These are phyloP conservation scores for Periconia digitata DNA, from an alignment of 2,329 filamentous ascomycete species.

Conservation along the genomic window DNA sequence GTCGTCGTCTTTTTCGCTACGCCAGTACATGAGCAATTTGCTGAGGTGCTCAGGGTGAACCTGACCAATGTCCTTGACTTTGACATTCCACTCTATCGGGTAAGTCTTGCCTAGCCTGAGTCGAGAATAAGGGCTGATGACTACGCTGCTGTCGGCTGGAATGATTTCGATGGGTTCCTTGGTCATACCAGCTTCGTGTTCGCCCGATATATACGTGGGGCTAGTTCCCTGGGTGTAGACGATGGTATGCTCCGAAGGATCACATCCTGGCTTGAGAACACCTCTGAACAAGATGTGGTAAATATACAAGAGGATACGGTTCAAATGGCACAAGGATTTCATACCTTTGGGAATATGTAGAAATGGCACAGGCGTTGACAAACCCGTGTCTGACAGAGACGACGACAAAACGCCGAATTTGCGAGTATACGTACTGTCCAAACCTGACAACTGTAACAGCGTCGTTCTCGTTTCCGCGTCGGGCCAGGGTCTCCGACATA, in stretches of 20 bases:
- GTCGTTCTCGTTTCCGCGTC: neutral
- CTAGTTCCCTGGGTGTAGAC: conserved; percentile 27
- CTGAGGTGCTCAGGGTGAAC: conserved; percentile 29
- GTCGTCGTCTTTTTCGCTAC: neutral
- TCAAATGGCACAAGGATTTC: neutral
- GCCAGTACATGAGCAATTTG: conserved; percentile 10
- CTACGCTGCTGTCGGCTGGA: conserved; percentile 18
- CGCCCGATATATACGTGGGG: conserved; percentile 18
- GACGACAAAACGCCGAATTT: conserved; percentile 32
- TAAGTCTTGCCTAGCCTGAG: conserved; percentile 46
- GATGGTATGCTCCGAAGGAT: conserved; percentile 41
- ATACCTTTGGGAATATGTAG: too few relatives aligned
- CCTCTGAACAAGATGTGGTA: conserved; percentile 42
- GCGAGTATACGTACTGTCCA: conserved; percentile 14
- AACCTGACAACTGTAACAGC: conserved; percentile 18
- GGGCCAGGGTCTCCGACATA: conserved; percentile 1
- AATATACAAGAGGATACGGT: conserved; percentile 37
- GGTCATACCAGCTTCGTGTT: conserved; percentile 34
- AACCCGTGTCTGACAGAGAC: conserved; percentile 20
- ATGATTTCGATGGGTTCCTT: conserved; percentile 44
- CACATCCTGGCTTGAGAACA: conserved; percentile 40
- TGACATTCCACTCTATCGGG: conserved; percentile 49
- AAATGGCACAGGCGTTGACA: conserved; percentile 25
- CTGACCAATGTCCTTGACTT: conserved; percentile 45
- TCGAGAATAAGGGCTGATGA: conserved; percentile 38